phyloP scores from a whole-genome alignment of 2,329 filamentous ascomycete species.

The Aspergillus alliaceus region DNA sequence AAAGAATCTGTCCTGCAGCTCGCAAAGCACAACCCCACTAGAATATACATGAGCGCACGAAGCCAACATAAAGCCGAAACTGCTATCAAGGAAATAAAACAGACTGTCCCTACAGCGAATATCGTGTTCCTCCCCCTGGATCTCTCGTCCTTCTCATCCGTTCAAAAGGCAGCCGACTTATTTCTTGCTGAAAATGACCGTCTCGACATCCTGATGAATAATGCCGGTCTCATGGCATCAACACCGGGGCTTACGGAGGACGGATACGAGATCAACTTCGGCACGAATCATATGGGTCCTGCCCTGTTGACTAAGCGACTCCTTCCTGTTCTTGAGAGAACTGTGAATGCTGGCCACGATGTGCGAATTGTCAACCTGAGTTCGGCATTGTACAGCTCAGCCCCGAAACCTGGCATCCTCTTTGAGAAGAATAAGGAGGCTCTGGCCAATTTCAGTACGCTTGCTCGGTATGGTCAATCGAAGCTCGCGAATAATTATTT shows the following conservation, averaged over 20 bases:
- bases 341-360: slow-evolving; percentile 41
- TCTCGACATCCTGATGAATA: slow-evolving; percentile 49
- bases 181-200: slow-evolving; percentile 38
- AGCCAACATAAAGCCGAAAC: slow-evolving; percentile 39
- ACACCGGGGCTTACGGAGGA: slow-evolving; percentile 42
- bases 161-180: slow-evolving; percentile 25
- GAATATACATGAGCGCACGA: slow-evolving; percentile 51
- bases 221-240: slow-evolving; percentile 46
- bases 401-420: too few species aligned
- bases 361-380: slow-evolving; percentile 42
- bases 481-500: too few species aligned
- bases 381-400: too few species aligned
- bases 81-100: background rate
- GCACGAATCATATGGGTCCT: slow-evolving; percentile 55
- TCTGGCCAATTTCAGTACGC: too few species aligned
- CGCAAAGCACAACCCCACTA: slow-evolving; percentile 43
- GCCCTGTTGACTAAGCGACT: slow-evolving; percentile 50
- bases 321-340: slow-evolving; percentile 43
- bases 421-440: too few species aligned
- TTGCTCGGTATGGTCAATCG: too few species aligned
- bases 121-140: slow-evolving; percentile 25
- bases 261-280: slow-evolving; percentile 53
- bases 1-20: slow-evolving; percentile 47
- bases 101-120: background rate
- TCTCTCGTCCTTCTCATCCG: slow-evolving; percentile 43